Base-by-base conservation (phyloP, 2,329 filamentous ascomycete species). In the Fusarium albidum region DNA sequence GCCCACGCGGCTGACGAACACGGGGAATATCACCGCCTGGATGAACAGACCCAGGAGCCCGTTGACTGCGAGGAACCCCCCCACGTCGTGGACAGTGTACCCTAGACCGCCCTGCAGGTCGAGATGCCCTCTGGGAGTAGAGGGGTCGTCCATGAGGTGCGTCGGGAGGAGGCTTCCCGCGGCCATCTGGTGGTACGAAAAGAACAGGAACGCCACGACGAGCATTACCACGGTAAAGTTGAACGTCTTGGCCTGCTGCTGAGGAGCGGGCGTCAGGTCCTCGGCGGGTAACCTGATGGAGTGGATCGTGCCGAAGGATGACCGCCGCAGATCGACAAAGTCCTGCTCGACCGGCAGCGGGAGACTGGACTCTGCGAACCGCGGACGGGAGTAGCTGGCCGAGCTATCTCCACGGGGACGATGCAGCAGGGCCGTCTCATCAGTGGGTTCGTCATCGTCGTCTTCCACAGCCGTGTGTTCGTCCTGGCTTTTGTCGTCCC, bases 21-120 rank as follows among this genome's bases (percentile, higher is more conserved):
- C 63, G 5, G 88, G 88, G 66, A 91, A 91, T 26, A 93, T 76
- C 38, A 91, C 71, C 2, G 82, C 89, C 72, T 93, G 90, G 37
- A 92, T 86, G 62, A 89, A 78, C 1, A 93, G 80, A 0, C 89
- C 89, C 49, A 92, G 85, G 57, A 89, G 73, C 3, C 88, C 90
- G 61, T 91, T 89, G 44, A 89, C 73, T 4, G 85, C 83, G 73
- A 91, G 81, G 63, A 90, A 89, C 17, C 87, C 69, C 12, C 88
- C 88, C 12, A 90, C 87, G 31, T 86, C 80, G 64, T 87, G 83
- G 3, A 86, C 84, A 2, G 81, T 83, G 40, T 89, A 78, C 2
- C 87, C 88, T 3, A 91, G 76, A 5, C 88, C 88, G 38, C 88
- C 88, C 1, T 80, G 70, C 9, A 84, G 60, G 50, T 78, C 75